Evolutionary conservation across 306 rosid species (phyloP).

Genomic region (Corylus americana): DNA sequence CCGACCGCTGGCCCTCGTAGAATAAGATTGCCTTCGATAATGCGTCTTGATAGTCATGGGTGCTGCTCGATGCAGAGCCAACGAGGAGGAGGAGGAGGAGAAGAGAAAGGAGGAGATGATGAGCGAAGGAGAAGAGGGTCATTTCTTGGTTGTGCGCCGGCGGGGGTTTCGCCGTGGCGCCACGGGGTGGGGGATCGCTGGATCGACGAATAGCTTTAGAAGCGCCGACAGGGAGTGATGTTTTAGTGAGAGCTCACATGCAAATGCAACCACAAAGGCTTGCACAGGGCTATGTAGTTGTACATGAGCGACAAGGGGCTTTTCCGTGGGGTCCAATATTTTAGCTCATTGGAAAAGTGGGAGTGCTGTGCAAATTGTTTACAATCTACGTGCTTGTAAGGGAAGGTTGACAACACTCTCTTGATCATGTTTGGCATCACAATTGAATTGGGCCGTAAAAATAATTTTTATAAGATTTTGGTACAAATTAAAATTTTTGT

Average conservation of each 20-base stretch:
- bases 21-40: conserved; percentile 72
- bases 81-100: not conserved
- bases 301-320: not conserved
- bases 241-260: conserved; percentile 29
- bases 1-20: conserved; percentile 93
- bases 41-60: conserved; percentile 70
- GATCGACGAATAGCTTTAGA: not conserved
- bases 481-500: too few species aligned
- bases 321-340: not conserved
- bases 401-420: not conserved
- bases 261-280: not conserved
- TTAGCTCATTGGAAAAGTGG: not conserved
- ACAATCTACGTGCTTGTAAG: not conserved
- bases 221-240: conserved; percentile 30
- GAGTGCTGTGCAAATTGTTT: not conserved
- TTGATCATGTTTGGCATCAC: not conserved
- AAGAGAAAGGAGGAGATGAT: not conserved
- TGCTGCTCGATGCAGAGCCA: not conserved
- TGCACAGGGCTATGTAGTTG: not conserved
- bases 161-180: conserved; percentile 1
- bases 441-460: not conserved
- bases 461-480: too few species aligned
- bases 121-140: not conserved
- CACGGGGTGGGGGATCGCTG: conserved; percentile 46
- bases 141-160: conserved; percentile 10